These are phyloP conservation scores for Candida sojae DNA, from an alignment of 1,139 yeast species.

Conservation along the genomic window DNA sequence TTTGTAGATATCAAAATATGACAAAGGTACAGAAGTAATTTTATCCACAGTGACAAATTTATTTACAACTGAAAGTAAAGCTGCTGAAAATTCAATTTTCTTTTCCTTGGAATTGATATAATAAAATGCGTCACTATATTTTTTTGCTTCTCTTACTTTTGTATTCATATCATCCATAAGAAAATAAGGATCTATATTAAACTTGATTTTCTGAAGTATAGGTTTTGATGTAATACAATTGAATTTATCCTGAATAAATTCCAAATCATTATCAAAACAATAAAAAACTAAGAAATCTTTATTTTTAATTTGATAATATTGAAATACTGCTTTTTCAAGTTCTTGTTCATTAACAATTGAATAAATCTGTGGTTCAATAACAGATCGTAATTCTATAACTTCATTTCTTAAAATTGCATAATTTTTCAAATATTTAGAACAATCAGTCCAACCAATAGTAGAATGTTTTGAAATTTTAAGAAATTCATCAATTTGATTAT, in stretches of 20 bases:
- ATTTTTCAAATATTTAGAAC: not conserved
- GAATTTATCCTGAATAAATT: not conserved
- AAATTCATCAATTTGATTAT: not conserved
- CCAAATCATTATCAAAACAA: not conserved
- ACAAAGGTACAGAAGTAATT: slow-evolving; percentile 2
- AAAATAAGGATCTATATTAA: not conserved
- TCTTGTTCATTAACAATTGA: not conserved
- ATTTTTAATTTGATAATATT: slow-evolving; percentile 2
- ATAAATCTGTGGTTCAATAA: not conserved
- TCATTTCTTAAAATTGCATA: slow-evolving; percentile 1
- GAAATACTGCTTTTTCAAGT: slow-evolving; percentile 4
- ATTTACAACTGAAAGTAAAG: slow-evolving; percentile 1
- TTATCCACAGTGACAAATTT: not conserved
- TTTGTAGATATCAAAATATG: slow-evolving; percentile 1
- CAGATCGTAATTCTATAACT: not conserved
- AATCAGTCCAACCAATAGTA: slow-evolving; percentile 1
- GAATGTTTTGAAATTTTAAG: not conserved
- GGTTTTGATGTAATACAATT: slow-evolving; percentile 1
- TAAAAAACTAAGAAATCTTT: slow-evolving; percentile 4
- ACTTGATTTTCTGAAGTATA: not conserved
- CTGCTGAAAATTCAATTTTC: slow-evolving; percentile 2
- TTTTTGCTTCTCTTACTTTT: not conserved
- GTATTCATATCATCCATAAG: slow-evolving; percentile 1
- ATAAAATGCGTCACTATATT: slow-evolving; percentile 2
- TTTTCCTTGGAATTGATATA: not conserved